Evolutionary conservation across 2,329 filamentous ascomycete species (phyloP).

Genomic region (Clarireedia paspali): DNA sequence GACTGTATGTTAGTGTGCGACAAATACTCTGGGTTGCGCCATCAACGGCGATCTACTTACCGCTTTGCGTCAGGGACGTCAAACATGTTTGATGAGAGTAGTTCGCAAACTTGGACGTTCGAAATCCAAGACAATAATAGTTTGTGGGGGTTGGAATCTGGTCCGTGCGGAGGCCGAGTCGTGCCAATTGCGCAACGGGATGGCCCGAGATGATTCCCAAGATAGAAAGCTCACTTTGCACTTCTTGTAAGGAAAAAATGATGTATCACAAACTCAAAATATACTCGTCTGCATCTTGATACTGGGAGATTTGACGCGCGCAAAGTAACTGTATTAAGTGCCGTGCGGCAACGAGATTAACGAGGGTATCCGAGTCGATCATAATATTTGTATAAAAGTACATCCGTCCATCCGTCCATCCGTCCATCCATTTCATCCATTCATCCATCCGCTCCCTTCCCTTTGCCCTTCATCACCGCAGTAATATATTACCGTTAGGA

Average conservation of each 20-base stretch:
- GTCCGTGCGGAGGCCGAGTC: not conserved
- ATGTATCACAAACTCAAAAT: slow-evolving; percentile 1
- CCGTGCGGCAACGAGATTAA: not conserved
- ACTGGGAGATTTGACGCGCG: too few species aligned
- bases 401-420: not conserved
- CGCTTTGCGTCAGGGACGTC: slow-evolving; percentile 45
- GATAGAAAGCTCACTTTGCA: not conserved
- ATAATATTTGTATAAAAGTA: slow-evolving; percentile 5
- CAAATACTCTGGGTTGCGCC: too few species aligned
- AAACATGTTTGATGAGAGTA: slow-evolving; percentile 35
- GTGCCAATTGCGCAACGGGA: slow-evolving; percentile 5
- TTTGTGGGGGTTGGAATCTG: not conserved
- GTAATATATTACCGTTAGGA: not conserved
- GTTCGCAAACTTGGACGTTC: not conserved
- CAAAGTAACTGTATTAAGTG: too few species aligned
- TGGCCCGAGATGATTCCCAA: not conserved
- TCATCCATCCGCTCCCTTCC: not conserved
- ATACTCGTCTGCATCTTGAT: too few species aligned
- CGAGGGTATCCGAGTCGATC: not conserved
- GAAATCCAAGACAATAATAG: not conserved
- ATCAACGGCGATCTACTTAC: slow-evolving; percentile 28
- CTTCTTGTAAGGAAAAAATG: not conserved
- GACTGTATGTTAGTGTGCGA: slow-evolving; percentile 6
- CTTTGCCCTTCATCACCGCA: not conserved
- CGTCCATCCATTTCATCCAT: not conserved